A percentile compares a stretch with the other conserved stretches of the same genome.
phyloP scores from a whole-genome alignment of 768 basidiomycete genomes.

The Peribolospora kevripleyi region DNA sequence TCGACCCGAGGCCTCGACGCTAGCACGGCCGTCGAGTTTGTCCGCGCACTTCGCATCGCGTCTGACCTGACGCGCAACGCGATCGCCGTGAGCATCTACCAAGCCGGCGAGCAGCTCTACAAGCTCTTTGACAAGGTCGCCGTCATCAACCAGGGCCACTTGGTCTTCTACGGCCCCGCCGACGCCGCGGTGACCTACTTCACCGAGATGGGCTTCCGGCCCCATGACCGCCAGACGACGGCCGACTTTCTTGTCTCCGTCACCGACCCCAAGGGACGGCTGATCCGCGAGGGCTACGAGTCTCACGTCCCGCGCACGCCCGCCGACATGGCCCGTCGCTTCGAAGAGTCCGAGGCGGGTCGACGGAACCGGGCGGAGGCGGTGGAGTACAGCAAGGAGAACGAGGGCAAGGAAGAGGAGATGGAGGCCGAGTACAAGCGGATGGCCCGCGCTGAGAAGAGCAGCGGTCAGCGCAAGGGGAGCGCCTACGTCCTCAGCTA shows the following conservation, averaged over 20 bases:
- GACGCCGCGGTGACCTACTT: slow-evolving; percentile 26
- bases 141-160: slow-evolving; percentile 28
- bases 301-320: slow-evolving; percentile 23
- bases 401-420: slow-evolving; percentile 15
- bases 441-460: slow-evolving; percentile 19
- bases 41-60: slow-evolving; percentile 23
- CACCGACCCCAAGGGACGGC: slow-evolving; percentile 46
- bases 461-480: slow-evolving; percentile 18
- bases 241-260: slow-evolving; percentile 23
- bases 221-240: slow-evolving; percentile 26
- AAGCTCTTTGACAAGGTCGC: slow-evolving; percentile 26
- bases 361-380: slow-evolving; percentile 16
- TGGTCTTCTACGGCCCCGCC: slow-evolving; percentile 28
- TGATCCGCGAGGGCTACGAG: slow-evolving; percentile 18
- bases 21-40: slow-evolving; percentile 23
- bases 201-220: slow-evolving; percentile 26
- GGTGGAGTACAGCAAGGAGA: slow-evolving; percentile 17
- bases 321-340: slow-evolving; percentile 23
- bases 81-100: slow-evolving; percentile 5
- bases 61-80: slow-evolving; percentile 25
- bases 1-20: slow-evolving; percentile 17
- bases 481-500: slow-evolving; percentile 27
- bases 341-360: slow-evolving; percentile 21
- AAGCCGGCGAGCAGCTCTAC: neutral
- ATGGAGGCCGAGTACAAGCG: slow-evolving; percentile 19